Evolutionary conservation across 768 basidiomycete species (phyloP).

Genomic region (Exsudoporus frostii): DNA sequence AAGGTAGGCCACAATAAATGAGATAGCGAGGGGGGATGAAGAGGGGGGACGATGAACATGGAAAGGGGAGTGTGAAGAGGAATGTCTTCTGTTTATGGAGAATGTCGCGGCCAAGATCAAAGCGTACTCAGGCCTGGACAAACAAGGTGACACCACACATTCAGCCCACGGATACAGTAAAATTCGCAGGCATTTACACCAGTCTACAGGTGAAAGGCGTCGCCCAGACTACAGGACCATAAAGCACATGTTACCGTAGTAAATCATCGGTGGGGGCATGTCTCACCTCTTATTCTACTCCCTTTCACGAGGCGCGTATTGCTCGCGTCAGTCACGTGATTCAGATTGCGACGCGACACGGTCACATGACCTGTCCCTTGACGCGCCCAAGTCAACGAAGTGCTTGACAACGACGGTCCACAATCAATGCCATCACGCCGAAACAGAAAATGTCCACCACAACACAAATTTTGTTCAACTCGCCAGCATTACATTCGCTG

Average conservation of each 20-base stretch:
- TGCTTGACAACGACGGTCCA: background rate
- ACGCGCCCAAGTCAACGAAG: slow-evolving; percentile 19
- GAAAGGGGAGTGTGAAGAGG: background rate
- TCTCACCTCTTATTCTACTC: slow-evolving; percentile 15
- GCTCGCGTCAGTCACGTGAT: slow-evolving; percentile 14
- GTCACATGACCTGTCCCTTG: slow-evolving; percentile 16
- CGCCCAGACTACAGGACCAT: background rate
- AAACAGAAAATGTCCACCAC: slow-evolving; percentile 55
- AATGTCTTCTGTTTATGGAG: slow-evolving; percentile 14
- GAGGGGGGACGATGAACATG: background rate
- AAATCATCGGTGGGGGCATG: slow-evolving; percentile 1
- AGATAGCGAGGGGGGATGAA: background rate
- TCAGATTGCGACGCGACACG: background rate
- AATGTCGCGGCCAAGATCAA: slow-evolving; percentile 9
- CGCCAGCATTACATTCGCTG: slow-evolving; percentile 77
- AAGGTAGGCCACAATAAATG: background rate
- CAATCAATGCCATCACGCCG: slow-evolving; percentile 5
- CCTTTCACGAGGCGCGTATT: slow-evolving; percentile 5
- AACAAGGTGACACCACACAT: slow-evolving; percentile 2
- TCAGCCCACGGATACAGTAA: background rate
- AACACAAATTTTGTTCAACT: slow-evolving; percentile 80
- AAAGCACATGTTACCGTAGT: background rate
- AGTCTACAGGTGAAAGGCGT: background rate
- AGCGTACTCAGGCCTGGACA: slow-evolving; percentile 3
- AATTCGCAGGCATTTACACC: background rate